phyloP scores from a whole-genome alignment of 352 stramenopile species.

The Globisporangium cystogenes region DNA sequence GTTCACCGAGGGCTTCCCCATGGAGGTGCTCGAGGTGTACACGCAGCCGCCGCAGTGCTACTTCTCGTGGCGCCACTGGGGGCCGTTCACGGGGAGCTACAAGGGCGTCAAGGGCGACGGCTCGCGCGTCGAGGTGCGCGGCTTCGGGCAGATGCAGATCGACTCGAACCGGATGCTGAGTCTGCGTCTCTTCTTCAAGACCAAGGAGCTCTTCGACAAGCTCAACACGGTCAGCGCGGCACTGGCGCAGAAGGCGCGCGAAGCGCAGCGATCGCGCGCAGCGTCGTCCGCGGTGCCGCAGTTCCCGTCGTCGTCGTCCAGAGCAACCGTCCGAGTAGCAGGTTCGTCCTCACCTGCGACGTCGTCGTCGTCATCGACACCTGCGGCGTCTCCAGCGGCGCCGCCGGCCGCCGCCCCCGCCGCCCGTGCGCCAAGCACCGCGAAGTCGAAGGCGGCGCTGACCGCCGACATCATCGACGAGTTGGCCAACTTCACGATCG shows the following conservation, averaged over 20 bases:
- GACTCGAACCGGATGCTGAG: conserved; percentile 40
- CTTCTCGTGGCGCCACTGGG: conserved; percentile 81
- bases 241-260: conserved; percentile 9
- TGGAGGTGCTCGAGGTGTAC: conserved; percentile 77
- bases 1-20: conserved; percentile 69
- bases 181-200: conserved; percentile 62
- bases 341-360: no score
- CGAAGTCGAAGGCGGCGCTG: conserved; percentile 6
- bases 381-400: not conserved
- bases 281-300: no score
- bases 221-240: conserved; percentile 22
- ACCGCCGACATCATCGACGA: conserved; percentile 39
- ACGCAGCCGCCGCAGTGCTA: conserved; percentile 71
- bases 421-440: no score
- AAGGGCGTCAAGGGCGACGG: conserved; percentile 57
- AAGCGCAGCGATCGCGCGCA: conserved; percentile 41
- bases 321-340: no score
- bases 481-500: conserved; percentile 36
- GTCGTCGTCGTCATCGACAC: no score
- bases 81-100: conserved; percentile 60
- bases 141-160: conserved; percentile 25
- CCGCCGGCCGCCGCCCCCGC: not conserved
- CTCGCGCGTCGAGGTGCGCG: conserved; percentile 51
- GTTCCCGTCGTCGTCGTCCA: no score
- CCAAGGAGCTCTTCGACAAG: conserved; percentile 41